A percentile compares a stretch with the other conserved stretches of the same genome.
These are phyloP conservation scores for Epichloe elymi DNA, from an alignment of 2,329 filamentous ascomycete species.

Conservation along the genomic window DNA sequence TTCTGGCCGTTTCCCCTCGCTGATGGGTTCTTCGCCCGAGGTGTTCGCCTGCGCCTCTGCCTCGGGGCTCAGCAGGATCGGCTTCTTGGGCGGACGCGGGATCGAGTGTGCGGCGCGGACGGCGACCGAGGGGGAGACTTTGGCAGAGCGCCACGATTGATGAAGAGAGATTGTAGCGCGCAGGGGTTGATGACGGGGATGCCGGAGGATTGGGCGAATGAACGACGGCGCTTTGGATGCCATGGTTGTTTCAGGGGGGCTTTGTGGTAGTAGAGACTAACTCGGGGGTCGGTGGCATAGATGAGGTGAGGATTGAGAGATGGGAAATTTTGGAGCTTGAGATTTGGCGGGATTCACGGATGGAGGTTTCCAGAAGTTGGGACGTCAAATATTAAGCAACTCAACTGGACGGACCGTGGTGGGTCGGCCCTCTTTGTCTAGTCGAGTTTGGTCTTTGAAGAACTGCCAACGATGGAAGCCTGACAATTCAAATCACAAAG, in stretches of 20 bases:
- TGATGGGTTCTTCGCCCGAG: constrained; percentile 10
- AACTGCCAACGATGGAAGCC: no score
- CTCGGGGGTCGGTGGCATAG: no score
- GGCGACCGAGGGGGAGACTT: constrained; percentile 5
- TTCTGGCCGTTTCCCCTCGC: constrained; percentile 15
- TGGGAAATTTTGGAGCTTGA: no score
- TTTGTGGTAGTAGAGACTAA: no score
- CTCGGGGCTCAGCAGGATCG: constrained; percentile 4
- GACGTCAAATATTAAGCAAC: no score
- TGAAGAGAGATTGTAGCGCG: constrained; percentile 8
- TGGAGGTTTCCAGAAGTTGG: no score
- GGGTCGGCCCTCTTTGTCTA: no score
- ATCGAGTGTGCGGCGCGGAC: constrained; percentile 22
- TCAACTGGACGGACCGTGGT: no score
- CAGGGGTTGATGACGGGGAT: constrained; percentile 8
- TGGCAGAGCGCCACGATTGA: constrained; percentile 2
- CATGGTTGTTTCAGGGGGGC: constrained; percentile 11
- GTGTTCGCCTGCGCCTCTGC: constrained; percentile 5
- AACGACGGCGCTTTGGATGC: constrained; percentile 13
- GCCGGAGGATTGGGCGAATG: constrained; percentile 9
- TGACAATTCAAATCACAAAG: no score
- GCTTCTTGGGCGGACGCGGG: constrained; percentile 15
- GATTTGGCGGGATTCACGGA: no score
- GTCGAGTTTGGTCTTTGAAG: no score
- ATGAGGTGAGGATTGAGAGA: no score